Evolutionary conservation across 129 eudicot genomes (phyloP), one percentile per base, ranked within the genome.

Genomic region (Lonicera japonica): DNA sequence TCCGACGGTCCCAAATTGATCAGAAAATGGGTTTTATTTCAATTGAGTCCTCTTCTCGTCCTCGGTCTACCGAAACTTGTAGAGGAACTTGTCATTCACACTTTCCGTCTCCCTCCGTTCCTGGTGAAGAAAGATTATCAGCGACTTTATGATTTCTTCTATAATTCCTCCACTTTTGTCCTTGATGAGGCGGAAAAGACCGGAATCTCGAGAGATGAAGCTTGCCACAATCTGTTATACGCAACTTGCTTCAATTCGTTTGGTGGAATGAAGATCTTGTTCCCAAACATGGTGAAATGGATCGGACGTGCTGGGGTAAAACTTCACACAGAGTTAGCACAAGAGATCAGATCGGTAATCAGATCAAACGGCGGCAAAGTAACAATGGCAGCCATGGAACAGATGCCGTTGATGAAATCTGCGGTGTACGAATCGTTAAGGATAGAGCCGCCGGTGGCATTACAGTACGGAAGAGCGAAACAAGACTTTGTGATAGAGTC

Each of bases 401-500:
- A 63, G 17, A 91, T 91, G 97, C 90, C 89, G 50, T 25, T 91
- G 67, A 84, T 84, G 94, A 87, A 91, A 18, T 91, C 97, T 0
- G 78, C 74, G 6, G 97, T 91, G 9, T 91, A 87, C 79, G 97
- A 91, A 40, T 67, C 84, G 0, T 83, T 91, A 5, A 69, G 97
- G 11, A 75, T 87, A 34, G 95, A 91, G 40, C 97, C 97, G 17
- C 97, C 97, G 17, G 90, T 91, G 8, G 70, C 88, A 3, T 65
- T 73, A 4, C 95, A 91, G 56, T 86, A 87, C 82, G 97, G 82
- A 0, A 77, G 70, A 8, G 97, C 95, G 0, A 87, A 87, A 20
- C 75, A 65, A 0, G 95, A 91, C 29, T 2, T 91, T 1, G 61
- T 79, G 3, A 61, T 91, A 4, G 95, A 91, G 56, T 87, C 95